Base-by-base conservation (phyloP, 75 land plant species). In the Pinus tabuliformis region DNA sequence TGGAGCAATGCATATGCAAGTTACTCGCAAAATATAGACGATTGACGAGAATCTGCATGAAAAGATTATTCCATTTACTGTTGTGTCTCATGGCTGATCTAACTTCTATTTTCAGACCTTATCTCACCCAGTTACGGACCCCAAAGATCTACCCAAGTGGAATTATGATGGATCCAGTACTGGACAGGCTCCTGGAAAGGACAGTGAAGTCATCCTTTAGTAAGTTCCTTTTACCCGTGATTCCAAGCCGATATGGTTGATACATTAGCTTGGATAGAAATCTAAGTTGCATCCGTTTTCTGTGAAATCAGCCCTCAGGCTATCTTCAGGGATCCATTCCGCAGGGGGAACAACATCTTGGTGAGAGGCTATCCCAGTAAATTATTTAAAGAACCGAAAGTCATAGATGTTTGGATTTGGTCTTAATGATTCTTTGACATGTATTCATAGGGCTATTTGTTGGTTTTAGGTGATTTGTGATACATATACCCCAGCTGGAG, bases 131-230 rank as follows among this genome's bases (percentile, higher is more conserved):
- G 94, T 95, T 36, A 72, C 30, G 4, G 86, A 85, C 73, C 98
- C 92, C 17, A 75, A 80, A 45, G 66, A 90, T 85, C 85, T 96
- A 13, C 97, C 99, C 37, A 96, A 87, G 77, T 96, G 99, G 99
- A 96, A 96, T 59, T 96, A 85, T 77, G 99, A 96, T 66, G 99
- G 99, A 16, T 96, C 99, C 3, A 91, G 95, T 90, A 96, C 99
- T 5, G 95, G 95, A 17, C 99, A 96, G 81, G 99, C 99, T 30
- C 86, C 98, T 33, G 97, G 97, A 4, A 83, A 88, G 37, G 98
- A 93, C 86, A 93, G 97, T 81, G 98, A 95, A 88, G 98, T 95
- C 45, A 91, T 95, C 59, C 60, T 95, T 45, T 89, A 87, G 93
- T 91, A 79, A 59, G 89, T 26, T 42, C 57, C 28, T 21, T 9